These are phyloP conservation scores for Malus hybrid DNA, from an alignment of 331 rosid genomes.

Conservation along the genomic window DNA sequence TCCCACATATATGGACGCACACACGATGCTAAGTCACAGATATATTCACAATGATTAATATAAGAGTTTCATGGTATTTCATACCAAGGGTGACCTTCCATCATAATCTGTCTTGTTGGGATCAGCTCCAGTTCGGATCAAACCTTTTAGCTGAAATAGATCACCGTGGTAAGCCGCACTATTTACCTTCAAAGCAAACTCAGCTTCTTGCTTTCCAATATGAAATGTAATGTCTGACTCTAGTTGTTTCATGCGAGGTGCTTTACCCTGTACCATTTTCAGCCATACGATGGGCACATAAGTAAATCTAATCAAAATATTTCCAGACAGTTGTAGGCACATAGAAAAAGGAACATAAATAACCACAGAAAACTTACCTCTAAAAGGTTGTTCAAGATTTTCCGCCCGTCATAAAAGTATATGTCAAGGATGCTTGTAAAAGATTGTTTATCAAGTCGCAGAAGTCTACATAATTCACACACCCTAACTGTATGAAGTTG, in stretches of 20 bases:
- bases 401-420: constrained; percentile 82
- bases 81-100: constrained; percentile 95
- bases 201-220: constrained; percentile 91
- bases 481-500: constrained; percentile 90
- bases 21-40: background rate
- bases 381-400: constrained; percentile 78
- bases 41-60: background rate
- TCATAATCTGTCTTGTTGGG: constrained; percentile 86
- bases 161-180: constrained; percentile 78
- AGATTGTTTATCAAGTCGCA: constrained; percentile 88
- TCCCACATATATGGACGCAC: accelerated
- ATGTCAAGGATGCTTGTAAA: constrained; percentile 79
- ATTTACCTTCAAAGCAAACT: constrained; percentile 86
- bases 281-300: background rate
- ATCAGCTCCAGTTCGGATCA: constrained; percentile 92
- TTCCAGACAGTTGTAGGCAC: background rate
- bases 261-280: constrained; percentile 51
- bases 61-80: background rate
- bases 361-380: constrained; percentile 45
- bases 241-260: constrained; percentile 61
- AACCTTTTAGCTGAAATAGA: constrained; percentile 63
- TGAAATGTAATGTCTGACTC: constrained; percentile 87
- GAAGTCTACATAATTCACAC: constrained; percentile 74
- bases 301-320: background rate
- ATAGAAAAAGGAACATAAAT: background rate